phyloP scores from a whole-genome alignment of 192 early-diverging fungal genomes.

The Coemansia sp. region DNA sequence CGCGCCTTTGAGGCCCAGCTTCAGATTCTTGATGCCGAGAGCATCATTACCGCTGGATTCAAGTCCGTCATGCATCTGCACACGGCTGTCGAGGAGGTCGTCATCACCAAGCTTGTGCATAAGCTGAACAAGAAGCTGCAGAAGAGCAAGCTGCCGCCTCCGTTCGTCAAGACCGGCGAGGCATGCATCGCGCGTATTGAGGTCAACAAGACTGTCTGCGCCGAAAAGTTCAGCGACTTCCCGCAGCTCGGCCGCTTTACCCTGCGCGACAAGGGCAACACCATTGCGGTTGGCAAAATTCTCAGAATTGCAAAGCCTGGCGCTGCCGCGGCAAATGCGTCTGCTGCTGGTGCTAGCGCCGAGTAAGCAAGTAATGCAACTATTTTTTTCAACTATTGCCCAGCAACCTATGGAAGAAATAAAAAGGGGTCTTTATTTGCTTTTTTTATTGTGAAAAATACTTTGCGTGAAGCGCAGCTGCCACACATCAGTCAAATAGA shows the following conservation, averaged over 20 bases:
- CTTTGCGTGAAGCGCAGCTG: neutral
- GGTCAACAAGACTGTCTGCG: conserved; percentile 69
- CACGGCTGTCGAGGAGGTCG: conserved; percentile 83
- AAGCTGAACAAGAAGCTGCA: conserved; percentile 89
- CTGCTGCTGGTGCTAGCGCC: conserved; percentile 6
- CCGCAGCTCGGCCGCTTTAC: conserved; percentile 96
- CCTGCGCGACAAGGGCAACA: conserved; percentile 91
- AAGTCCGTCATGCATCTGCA: conserved; percentile 91
- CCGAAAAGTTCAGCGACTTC: conserved; percentile 83
- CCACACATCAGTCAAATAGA: neutral
- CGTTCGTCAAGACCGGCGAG: conserved; percentile 93
- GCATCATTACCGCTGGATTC: conserved; percentile 96
- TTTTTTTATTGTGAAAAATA: no score
- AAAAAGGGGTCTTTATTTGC: no score
- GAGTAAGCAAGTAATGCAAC: conserved; percentile 6
- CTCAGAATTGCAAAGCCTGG: conserved; percentile 64
- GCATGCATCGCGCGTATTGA: conserved; percentile 84
- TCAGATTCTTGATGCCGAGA: conserved; percentile 88
- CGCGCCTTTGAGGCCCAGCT: conserved; percentile 83
- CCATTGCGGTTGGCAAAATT: conserved; percentile 89
- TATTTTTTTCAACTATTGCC: no score
- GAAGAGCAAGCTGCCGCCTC: conserved; percentile 82
- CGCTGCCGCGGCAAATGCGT: conserved; percentile 4
- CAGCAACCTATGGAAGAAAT: no score
- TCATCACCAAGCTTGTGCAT: conserved; percentile 77